These are phyloP conservation scores for Psilocybe cubensis DNA, from an alignment of 768 basidiomycete genomes.

Conservation along the genomic window DNA sequence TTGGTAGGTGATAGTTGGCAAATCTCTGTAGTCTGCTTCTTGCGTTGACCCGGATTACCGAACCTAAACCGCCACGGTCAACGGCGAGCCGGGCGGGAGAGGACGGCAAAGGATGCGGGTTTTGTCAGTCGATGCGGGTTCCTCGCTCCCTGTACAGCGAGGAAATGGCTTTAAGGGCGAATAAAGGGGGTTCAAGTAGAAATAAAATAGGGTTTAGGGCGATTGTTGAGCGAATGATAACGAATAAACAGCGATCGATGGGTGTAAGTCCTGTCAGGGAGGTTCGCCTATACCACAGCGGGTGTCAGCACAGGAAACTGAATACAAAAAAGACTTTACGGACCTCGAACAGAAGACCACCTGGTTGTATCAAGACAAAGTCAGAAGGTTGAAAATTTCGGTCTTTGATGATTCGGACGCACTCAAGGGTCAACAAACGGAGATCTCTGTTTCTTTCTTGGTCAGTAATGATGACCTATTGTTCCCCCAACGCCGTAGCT, in stretches of 20 bases:
- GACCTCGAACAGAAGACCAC: slow-evolving; percentile 83
- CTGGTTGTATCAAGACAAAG: slow-evolving; percentile 36
- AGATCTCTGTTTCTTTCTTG: slow-evolving; percentile 80
- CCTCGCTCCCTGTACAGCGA: slow-evolving; percentile 77
- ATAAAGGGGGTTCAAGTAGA: slow-evolving; percentile 21
- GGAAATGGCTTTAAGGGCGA: slow-evolving; percentile 59
- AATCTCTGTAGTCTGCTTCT: slow-evolving; percentile 22
- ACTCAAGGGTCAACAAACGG: slow-evolving; percentile 83
- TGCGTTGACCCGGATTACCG: slow-evolving; percentile 60
- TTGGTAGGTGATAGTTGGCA: slow-evolving; percentile 9
- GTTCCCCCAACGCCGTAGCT: slow-evolving; percentile 17
- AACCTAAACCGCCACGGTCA: slow-evolving; percentile 78
- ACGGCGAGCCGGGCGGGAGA: slow-evolving; percentile 61
- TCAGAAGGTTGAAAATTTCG: slow-evolving; percentile 21
- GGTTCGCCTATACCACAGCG: slow-evolving; percentile 65
- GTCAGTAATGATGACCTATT: slow-evolving; percentile 65
- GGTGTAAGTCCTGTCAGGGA: slow-evolving; percentile 58
- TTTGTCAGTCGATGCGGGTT: slow-evolving; percentile 60
- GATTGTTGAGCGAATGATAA: slow-evolving; percentile 3
- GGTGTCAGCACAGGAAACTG: slow-evolving; percentile 3
- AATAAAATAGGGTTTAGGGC: slow-evolving; percentile 9
- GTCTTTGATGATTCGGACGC: slow-evolving; percentile 29
- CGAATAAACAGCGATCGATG: slow-evolving; percentile 5
- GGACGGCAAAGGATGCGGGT: slow-evolving; percentile 54
- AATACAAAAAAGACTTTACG: slow-evolving; percentile 26